Conservation (phyloP, 441 rosid species). For the Aquilaria agallochum region DNA sequence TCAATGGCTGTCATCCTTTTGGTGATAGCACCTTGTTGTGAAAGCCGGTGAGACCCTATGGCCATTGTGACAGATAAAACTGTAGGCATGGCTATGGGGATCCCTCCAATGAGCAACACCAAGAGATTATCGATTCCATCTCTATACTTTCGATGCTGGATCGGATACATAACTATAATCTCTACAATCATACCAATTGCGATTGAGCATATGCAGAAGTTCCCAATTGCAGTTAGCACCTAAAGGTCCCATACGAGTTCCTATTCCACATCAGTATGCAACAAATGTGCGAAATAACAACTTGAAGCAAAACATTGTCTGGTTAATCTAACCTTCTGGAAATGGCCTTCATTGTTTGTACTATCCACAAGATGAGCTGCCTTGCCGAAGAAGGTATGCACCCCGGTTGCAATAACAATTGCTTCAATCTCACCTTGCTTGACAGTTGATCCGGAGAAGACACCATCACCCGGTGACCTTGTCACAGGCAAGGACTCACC, state of each 20-base stretch:
- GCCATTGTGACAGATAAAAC: constrained; percentile 75
- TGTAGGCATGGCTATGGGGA: constrained; percentile 80
- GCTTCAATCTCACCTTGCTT: constrained; percentile 82
- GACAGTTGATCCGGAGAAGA: constrained; percentile 68
- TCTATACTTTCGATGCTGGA: constrained; percentile 55
- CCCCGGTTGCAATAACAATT: constrained; percentile 68
- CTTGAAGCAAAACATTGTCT: background rate
- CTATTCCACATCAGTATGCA: no score
- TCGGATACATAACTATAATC: constrained; percentile 64
- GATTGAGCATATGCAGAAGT: constrained; percentile 71
- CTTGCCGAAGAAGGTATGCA: constrained; percentile 72
- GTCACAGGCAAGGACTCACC: constrained; percentile 70
- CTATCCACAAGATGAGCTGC: constrained; percentile 75
- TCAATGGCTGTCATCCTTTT: constrained; percentile 78
- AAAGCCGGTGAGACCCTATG: constrained; percentile 66
- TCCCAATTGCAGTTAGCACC: constrained; percentile 69
- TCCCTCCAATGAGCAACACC: constrained; percentile 69
- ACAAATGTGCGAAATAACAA: no score
- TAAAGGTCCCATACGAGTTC: background rate
- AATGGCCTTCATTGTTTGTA: constrained; percentile 65
- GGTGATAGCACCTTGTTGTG: constrained; percentile 70
- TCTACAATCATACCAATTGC: constrained; percentile 56
- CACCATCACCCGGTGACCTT: constrained; percentile 47
- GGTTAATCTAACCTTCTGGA: constrained; percentile 40
- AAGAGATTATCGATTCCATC: constrained; percentile 63